These are phyloP conservation scores for Thecaphora frezii DNA, from an alignment of 1,284 basidiomycete species.

Conservation along the genomic window DNA sequence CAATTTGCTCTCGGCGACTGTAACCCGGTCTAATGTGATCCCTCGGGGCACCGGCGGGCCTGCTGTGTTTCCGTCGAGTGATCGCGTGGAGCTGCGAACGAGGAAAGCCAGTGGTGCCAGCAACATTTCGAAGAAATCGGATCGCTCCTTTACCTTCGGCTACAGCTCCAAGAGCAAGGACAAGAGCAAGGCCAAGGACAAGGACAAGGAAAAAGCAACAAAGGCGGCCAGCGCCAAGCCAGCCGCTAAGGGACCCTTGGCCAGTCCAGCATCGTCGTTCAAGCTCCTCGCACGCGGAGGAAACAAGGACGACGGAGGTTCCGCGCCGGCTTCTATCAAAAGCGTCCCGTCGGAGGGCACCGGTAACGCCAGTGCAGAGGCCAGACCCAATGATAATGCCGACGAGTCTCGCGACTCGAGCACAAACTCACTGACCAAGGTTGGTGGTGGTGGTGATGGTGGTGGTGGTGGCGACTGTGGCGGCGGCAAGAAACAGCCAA, in stretches of 20 bases:
- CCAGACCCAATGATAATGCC: no score
- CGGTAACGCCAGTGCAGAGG: constrained; percentile 4
- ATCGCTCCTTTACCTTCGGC: constrained; percentile 26
- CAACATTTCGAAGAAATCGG: constrained; percentile 25
- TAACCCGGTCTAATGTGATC: neutral
- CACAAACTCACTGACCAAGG: no score
- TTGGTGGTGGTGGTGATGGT: no score
- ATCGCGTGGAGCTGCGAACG: constrained; percentile 2
- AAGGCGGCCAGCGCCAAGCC: neutral
- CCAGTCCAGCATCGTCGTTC: neutral
- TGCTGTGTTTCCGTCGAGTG: constrained; percentile 6
- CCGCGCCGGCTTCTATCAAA: constrained; percentile 15
- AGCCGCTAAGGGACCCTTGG: neutral
- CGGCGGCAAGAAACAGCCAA: neutral
- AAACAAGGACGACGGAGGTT: constrained; percentile 7
- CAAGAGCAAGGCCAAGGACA: constrained; percentile 4
- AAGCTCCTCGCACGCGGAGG: neutral
- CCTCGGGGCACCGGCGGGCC: neutral
- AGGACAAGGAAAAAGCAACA: constrained; percentile 3
- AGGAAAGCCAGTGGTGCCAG: constrained; percentile 19
- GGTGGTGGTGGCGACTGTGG: no score
- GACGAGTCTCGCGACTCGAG: no score
- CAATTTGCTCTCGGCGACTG: constrained; percentile 2
- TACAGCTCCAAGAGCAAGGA: constrained; percentile 16
- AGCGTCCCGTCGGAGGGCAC: constrained; percentile 10